Conservation (phyloP, 768 basidiomycete species). For the Lyophyllum semitale region DNA sequence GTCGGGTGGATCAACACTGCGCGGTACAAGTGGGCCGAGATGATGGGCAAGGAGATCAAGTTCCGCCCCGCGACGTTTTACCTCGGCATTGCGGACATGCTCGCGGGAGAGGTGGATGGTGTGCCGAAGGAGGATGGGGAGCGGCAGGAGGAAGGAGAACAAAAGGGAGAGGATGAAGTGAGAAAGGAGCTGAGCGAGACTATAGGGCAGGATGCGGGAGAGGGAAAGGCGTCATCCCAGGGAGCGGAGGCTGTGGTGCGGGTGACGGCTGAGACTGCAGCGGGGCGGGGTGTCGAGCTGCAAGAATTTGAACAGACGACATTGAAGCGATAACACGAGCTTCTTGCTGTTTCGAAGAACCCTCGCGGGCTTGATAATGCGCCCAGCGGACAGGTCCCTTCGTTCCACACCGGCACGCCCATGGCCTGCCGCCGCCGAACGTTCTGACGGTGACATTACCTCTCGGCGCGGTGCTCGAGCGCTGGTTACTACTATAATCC, state of each 20-base stretch:
- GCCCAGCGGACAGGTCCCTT: not conserved
- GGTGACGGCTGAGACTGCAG: not conserved
- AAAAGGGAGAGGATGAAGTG: conserved; percentile 13
- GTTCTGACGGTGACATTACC: not conserved
- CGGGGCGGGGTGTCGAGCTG: not conserved
- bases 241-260: not conserved
- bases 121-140: conserved; percentile 25
- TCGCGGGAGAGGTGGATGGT: conserved; percentile 77
- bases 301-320: not conserved
- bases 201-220: not conserved
- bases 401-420: not conserved
- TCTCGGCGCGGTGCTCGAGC: not conserved
- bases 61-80: conserved; percentile 95
- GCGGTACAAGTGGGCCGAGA: conserved; percentile 85
- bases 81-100: conserved; percentile 75
- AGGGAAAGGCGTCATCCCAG: not conserved
- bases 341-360: not conserved
- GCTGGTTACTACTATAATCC: not conserved
- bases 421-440: not conserved
- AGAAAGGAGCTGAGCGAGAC: conserved; percentile 15
- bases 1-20: conserved; percentile 94
- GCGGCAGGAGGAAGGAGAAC: not conserved
- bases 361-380: not conserved
- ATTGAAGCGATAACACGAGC: not conserved
- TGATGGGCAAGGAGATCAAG: conserved; percentile 85